phyloP scores from a whole-genome alignment of 2,329 filamentous ascomycete genomes.

The Colletotrichum navitas region DNA sequence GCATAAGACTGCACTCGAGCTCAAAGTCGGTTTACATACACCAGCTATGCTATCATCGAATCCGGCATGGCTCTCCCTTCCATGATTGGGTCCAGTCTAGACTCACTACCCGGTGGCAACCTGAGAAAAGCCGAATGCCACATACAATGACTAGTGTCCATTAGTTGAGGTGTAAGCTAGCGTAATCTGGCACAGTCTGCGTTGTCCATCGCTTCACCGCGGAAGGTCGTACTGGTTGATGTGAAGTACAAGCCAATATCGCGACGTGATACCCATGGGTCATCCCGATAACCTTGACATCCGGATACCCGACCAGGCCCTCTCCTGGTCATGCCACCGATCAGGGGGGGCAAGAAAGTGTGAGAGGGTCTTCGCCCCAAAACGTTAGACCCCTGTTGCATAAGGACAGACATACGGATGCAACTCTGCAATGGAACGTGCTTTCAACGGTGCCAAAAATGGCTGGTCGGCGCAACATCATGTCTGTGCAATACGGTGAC shows the following conservation, averaged over 20 bases:
- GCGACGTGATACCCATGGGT: slow-evolving; percentile 26
- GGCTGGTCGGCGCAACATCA: slow-evolving; percentile 15
- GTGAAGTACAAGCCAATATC: slow-evolving; percentile 22
- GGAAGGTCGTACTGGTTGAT: slow-evolving; percentile 24
- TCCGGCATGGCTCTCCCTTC: slow-evolving; percentile 11
- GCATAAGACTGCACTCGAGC: slow-evolving; percentile 2
- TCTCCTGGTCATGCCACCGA: slow-evolving; percentile 24
- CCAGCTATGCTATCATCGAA: slow-evolving; percentile 5
- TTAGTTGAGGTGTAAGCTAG: slow-evolving; percentile 16
- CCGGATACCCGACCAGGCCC: slow-evolving; percentile 23
- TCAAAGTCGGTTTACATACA: slow-evolving; percentile 3
- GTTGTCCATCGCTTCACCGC: neutral
- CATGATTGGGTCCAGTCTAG: slow-evolving; percentile 20
- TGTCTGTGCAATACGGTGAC: slow-evolving; percentile 22
- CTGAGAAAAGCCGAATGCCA: slow-evolving; percentile 11
- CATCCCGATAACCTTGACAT: slow-evolving; percentile 39
- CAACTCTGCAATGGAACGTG: slow-evolving; percentile 33
- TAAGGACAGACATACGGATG: slow-evolving; percentile 26
- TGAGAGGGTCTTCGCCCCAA: slow-evolving; percentile 31
- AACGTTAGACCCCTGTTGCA: slow-evolving; percentile 26
- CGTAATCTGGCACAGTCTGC: slow-evolving; percentile 21
- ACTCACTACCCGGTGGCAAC: slow-evolving; percentile 2
- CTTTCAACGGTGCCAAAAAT: slow-evolving; percentile 32
- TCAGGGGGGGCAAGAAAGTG: slow-evolving; percentile 20
- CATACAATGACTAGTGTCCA: slow-evolving; percentile 32